Evolutionary conservation across 805 yeast species (phyloP), one percentile per base, ranked within the genome.

Genomic region (Ogataea degrootiae): DNA sequence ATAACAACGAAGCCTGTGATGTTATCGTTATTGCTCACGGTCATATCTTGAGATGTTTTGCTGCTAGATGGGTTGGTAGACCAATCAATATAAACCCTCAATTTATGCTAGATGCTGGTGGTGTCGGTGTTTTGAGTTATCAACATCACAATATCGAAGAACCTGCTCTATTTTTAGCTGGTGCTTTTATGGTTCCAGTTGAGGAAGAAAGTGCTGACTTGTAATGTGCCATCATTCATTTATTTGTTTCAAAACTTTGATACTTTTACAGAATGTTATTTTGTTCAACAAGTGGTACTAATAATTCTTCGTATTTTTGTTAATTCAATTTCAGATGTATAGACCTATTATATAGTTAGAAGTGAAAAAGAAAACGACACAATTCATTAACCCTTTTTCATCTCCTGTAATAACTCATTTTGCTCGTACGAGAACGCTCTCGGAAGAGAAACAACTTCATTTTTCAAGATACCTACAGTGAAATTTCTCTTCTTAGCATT

Each of bases 91-190:
- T 63, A 41, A 87, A 91, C 63, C 97, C 97, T 9, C 80, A 83
- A 55, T 83, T 90, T 65, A 72, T 92, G 65, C 72, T 92, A 56
- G 97, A 92, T 63, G 96, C 98, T 26, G 97, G 97, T 54, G 97
- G 96, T 39, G 87, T 89, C 38, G 96, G 97, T 51, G 96, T 90
- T 2, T 72, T 92, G 61, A 82, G 94, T 54, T 91, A 91, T 66
- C 95, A 88, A 59, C 98, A 91, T 65, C 82, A 84, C 61, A 82
- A 76, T 63, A 75, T 87, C 47, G 75, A 84, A 36, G 97, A 92
- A 68, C 97, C 97, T 4, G 96, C 97, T 0, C 65, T 92, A 48
- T 79, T 75, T 43, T 73, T 92, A 49, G 86, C 96, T 3, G 96
- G 96, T 42, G 92, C 95, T 0, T 89, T 88, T 57, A 72, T 73